phyloP scores from a whole-genome alignment of 139 green algal species.

The Chlorella sp. region DNA sequence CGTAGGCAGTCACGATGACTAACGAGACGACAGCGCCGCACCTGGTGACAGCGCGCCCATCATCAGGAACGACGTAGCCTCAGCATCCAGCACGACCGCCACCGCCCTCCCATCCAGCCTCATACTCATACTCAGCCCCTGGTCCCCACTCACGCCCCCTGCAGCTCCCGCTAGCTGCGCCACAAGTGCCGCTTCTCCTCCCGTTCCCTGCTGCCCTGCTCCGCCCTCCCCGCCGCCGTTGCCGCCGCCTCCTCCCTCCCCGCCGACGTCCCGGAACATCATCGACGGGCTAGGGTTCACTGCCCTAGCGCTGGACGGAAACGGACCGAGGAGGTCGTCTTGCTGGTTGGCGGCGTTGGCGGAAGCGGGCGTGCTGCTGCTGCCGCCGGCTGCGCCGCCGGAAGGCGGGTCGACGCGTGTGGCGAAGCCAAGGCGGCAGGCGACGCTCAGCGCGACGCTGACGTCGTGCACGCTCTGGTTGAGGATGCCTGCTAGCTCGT shows the following conservation, averaged over 20 bases:
- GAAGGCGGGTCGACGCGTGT: constrained; percentile 16
- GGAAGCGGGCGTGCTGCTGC: background rate
- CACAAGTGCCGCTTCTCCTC: too few species aligned
- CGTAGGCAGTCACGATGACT: background rate
- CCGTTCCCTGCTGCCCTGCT: too few species aligned
- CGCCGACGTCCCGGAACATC: background rate
- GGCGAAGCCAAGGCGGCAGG: constrained; percentile 80
- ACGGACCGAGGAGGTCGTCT: too few species aligned
- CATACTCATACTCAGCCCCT: too few species aligned
- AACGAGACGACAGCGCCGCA: constrained; percentile 19
- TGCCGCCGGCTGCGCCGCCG: background rate
- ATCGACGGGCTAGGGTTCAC: background rate
- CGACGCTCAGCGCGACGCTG: constrained; percentile 65
- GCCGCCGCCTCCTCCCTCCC: background rate
- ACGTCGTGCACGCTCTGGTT: constrained; percentile 48
- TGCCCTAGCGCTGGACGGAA: too few species aligned
- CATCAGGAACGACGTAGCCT: constrained; percentile 87
- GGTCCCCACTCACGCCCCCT: too few species aligned
- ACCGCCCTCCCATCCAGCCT: constrained; percentile 37
- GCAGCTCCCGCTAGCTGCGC: too few species aligned
- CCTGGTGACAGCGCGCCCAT: constrained; percentile 83
- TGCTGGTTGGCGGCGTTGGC: too few species aligned
- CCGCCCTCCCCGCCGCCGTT: background rate
- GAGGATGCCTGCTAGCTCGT: constrained; percentile 38
- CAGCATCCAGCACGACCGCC: constrained; percentile 84